Evolutionary conservation across 2,329 filamentous ascomycete species (phyloP).

Genomic region (Colletotrichum simmondsii): DNA sequence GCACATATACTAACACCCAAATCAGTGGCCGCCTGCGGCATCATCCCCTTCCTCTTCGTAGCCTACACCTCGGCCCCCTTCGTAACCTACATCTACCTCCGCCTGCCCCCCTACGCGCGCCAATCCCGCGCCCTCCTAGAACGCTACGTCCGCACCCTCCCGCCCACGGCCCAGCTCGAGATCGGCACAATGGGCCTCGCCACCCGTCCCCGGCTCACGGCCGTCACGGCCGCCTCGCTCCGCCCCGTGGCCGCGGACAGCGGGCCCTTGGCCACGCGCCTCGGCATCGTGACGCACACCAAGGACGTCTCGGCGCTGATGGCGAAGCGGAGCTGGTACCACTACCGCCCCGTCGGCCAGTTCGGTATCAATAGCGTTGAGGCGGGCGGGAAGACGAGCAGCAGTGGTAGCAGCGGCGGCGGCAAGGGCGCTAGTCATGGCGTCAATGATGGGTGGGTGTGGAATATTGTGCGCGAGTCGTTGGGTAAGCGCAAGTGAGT

Average conservation of each 20-base stretch:
- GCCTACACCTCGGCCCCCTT: conserved; percentile 75
- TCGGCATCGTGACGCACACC: conserved; percentile 54
- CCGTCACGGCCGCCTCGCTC: conserved; percentile 51
- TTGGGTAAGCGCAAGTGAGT: conserved; percentile 38
- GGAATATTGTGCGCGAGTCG: conserved; percentile 50
- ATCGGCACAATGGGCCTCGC: conserved; percentile 67
- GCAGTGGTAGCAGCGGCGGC: conserved; percentile 29
- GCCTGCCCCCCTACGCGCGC: conserved; percentile 74
- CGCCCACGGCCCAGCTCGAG: conserved; percentile 58
- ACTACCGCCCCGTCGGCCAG: conserved; percentile 49
- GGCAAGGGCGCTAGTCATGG: conserved; percentile 39
- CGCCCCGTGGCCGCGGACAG: conserved; percentile 36
- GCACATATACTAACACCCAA: conserved; percentile 8
- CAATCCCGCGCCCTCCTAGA: conserved; percentile 66
- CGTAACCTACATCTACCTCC: conserved; percentile 77
- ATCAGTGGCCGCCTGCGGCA: conserved; percentile 68
- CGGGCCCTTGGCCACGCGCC: conserved; percentile 37
- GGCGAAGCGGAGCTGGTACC: conserved; percentile 50
- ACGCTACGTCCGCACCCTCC: conserved; percentile 60
- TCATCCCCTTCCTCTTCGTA: conserved; percentile 73
- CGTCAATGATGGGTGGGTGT: conserved; percentile 52
- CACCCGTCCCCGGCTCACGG: conserved; percentile 63
- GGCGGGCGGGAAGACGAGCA: conserved; percentile 6
- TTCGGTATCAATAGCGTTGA: conserved; percentile 48
- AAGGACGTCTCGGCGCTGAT: conserved; percentile 49